Evolutionary conservation across 2,329 filamentous ascomycete genomes (phyloP).

Genomic region (Colletotrichum sp.): DNA sequence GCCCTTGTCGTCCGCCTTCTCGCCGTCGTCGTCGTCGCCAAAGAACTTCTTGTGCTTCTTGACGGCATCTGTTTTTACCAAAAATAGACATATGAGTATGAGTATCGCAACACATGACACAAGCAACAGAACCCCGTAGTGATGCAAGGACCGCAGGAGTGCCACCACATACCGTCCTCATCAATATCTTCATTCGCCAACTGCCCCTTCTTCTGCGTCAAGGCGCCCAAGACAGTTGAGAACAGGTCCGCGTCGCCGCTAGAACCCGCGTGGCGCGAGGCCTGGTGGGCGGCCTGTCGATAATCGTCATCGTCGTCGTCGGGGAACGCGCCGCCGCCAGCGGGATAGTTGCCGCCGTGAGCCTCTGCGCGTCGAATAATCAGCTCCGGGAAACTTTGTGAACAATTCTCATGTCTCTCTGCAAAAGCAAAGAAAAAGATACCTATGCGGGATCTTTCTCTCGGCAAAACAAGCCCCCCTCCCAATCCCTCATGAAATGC

Average conservation of each 20-base stretch:
- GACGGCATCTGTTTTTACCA: constrained; percentile 61
- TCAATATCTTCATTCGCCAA: constrained; percentile 52
- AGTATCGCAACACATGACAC: background rate
- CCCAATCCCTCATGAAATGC: background rate
- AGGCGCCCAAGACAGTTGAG: constrained; percentile 48
- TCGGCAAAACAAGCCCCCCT: background rate
- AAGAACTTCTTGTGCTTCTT: constrained; percentile 80
- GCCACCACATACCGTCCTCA: constrained; percentile 48
- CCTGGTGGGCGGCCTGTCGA: constrained; percentile 51
- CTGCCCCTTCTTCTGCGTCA: constrained; percentile 54
- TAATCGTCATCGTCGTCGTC: constrained; percentile 53
- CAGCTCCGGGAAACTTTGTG: background rate
- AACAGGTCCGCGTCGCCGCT: constrained; percentile 56
- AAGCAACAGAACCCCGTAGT: background rate
- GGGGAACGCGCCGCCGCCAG: constrained; percentile 38
- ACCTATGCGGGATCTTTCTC: background rate
- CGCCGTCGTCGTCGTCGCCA: constrained; percentile 51
- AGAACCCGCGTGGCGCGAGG: constrained; percentile 48
- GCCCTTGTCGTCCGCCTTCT: constrained; percentile 52
- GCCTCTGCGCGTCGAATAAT: constrained; percentile 28
- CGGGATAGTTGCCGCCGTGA: constrained; percentile 32
- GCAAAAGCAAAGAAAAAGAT: background rate
- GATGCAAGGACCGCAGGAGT: background rate
- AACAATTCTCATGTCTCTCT: background rate
- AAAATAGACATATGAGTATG: background rate